A percentile compares a stretch with the other conserved stretches of the same genome.
Evolutionary conservation across 495 filamentous ascomycete genomes (phyloP).

Genomic region (Podospora tetraspora): DNA sequence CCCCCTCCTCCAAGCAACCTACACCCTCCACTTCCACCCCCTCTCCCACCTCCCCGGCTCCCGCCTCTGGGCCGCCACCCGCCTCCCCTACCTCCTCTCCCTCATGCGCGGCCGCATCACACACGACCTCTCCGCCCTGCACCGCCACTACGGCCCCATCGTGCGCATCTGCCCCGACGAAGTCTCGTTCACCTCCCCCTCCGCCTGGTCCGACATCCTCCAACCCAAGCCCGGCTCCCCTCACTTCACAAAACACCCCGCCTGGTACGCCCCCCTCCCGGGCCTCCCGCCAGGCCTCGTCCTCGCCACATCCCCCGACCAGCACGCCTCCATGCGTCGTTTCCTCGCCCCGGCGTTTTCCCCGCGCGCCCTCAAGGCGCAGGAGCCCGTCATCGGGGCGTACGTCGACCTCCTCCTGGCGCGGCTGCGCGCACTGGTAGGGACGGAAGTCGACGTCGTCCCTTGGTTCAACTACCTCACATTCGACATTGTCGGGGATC

Average conservation of each 20-base stretch:
- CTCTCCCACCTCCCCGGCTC: conserved; percentile 51
- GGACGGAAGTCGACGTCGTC: conserved; percentile 27
- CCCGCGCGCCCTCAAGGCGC: conserved; percentile 34
- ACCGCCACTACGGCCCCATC: conserved; percentile 48
- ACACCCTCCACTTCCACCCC: conserved; percentile 53
- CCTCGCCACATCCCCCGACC: conserved; percentile 23
- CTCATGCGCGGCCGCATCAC: conserved; percentile 13
- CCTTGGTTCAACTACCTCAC: conserved; percentile 52
- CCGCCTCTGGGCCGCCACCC: conserved; percentile 34
- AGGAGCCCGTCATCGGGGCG: conserved; percentile 34
- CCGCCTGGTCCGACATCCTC: conserved; percentile 56
- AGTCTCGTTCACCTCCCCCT: conserved; percentile 48
- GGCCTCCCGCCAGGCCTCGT: conserved; percentile 16
- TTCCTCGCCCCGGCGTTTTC: conserved; percentile 48
- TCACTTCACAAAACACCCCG: conserved; percentile 35
- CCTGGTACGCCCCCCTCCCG: conserved; percentile 13
- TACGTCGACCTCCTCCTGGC: conserved; percentile 40
- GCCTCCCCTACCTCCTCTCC: conserved; percentile 29
- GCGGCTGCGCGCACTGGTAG: conserved; percentile 25
- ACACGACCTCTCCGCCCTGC: conserved; percentile 25
- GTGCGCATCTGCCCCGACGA: conserved; percentile 53
- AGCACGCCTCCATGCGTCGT: conserved; percentile 41
- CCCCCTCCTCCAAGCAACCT: conserved; percentile 21
- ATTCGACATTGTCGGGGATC: conserved; percentile 55
- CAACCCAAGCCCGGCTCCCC: conserved; percentile 9